Conservation (phyloP, 805 yeast species). For the Metschnikowia kofuensis region DNA sequence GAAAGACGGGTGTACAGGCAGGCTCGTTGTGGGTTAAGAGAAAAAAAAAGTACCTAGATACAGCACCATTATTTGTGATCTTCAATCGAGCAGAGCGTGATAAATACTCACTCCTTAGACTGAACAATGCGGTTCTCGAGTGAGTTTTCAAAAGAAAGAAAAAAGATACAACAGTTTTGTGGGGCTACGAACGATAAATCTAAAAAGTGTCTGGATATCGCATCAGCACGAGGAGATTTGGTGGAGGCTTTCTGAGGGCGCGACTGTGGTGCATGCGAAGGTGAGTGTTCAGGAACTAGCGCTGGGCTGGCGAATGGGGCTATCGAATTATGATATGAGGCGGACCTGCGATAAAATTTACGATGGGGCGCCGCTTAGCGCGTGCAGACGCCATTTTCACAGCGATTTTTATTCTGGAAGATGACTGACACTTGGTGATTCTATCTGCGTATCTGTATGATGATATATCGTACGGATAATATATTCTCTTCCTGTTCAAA, state of each 20-base stretch:
- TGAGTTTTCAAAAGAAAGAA: background rate
- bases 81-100: background rate
- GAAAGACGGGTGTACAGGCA: slow-evolving; percentile 12
- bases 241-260: background rate
- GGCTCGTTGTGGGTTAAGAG: slow-evolving; percentile 1
- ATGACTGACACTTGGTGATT: background rate
- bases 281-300: background rate
- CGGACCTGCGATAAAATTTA: background rate
- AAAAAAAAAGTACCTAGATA: background rate
- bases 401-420: background rate
- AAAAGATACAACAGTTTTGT: no score
- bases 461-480: background rate
- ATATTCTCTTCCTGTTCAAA: no score
- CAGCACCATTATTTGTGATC: background rate
- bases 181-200: no score
- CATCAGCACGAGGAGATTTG: background rate
- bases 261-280: background rate
- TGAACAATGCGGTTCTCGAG: background rate
- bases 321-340: background rate
- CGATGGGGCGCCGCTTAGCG: background rate
- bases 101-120: background rate
- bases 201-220: background rate
- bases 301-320: background rate
- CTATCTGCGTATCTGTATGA: background rate
- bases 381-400: background rate